These are phyloP conservation scores for Gaertneriomyces sp. DNA, from an alignment of 192 early-diverging fungal genomes.

Conservation along the genomic window DNA sequence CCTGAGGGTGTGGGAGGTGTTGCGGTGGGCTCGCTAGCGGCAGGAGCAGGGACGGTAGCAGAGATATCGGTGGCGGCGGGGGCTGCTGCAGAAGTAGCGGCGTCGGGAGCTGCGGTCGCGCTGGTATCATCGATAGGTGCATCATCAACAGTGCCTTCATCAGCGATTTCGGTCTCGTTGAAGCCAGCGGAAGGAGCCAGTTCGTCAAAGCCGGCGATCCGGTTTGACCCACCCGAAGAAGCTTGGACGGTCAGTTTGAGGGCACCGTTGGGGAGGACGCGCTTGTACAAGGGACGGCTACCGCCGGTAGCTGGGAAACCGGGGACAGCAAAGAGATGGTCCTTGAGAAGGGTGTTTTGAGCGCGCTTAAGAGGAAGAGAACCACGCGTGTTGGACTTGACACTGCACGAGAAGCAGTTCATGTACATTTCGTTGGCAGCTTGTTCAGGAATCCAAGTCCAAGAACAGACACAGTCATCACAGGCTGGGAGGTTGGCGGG, in stretches of 20 bases:
- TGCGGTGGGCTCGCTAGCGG: no score
- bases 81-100: no score
- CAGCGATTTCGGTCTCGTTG: not conserved
- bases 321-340: constrained; percentile 23
- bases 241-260: constrained; percentile 9
- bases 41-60: no score
- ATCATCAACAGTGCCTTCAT: not conserved
- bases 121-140: not conserved
- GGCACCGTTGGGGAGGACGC: constrained; percentile 23
- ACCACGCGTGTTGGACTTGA: constrained; percentile 8
- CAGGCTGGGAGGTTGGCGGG: constrained; percentile 31
- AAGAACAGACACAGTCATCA: constrained; percentile 27
- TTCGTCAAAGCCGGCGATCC: not conserved
- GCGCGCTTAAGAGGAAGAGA: constrained; percentile 1
- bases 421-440: constrained; percentile 26
- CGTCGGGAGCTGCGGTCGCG: no score
- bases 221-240: not conserved
- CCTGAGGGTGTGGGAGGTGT: no score
- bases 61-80: no score
- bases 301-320: constrained; percentile 11
- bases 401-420: constrained; percentile 29
- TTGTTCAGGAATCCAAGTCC: constrained; percentile 26
- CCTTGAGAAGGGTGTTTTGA: constrained; percentile 7
- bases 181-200: not conserved
- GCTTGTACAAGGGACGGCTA: constrained; percentile 17